These are phyloP conservation scores for Kluyveromyces lactis DNA, from an alignment of 805 yeast genomes.

Conservation along the genomic window DNA sequence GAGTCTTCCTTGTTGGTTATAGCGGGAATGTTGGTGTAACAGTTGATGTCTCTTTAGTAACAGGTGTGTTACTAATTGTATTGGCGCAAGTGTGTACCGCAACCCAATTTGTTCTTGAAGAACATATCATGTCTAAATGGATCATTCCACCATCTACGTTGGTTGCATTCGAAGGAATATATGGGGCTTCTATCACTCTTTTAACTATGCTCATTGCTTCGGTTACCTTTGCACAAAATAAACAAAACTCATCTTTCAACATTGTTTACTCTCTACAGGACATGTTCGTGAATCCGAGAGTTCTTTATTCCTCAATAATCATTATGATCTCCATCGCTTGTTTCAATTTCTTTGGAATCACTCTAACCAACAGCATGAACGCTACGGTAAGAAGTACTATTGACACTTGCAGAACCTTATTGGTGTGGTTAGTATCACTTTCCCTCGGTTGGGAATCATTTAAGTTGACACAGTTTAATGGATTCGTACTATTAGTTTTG, in stretches of 20 bases:
- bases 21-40: constrained; percentile 28
- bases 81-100: constrained; percentile 64
- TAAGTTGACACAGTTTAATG: constrained; percentile 50
- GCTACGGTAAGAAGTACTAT: constrained; percentile 77
- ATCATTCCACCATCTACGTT: constrained; percentile 52
- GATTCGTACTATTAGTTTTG: constrained; percentile 53
- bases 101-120: constrained; percentile 71
- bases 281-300: constrained; percentile 34
- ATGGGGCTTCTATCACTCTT: constrained; percentile 44
- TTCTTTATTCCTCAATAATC: constrained; percentile 47
- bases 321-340: constrained; percentile 67
- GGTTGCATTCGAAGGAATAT: constrained; percentile 70
- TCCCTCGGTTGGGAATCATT: constrained; percentile 70
- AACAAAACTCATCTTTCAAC: constrained; percentile 42
- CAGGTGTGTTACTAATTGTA: constrained; percentile 53
- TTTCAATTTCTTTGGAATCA: constrained; percentile 67
- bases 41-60: constrained; percentile 28
- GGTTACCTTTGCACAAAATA: constrained; percentile 5
- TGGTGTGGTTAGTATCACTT: constrained; percentile 70
- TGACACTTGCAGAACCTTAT: constrained; percentile 66
- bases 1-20: constrained; percentile 65
- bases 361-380: constrained; percentile 54
- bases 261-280: constrained; percentile 41
- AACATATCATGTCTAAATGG: constrained; percentile 47
- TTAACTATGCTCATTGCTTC: constrained; percentile 38